Evolutionary conservation across 176 grass and related monocot genomes (phyloP).

Genomic region (Zoysia pacifica): DNA sequence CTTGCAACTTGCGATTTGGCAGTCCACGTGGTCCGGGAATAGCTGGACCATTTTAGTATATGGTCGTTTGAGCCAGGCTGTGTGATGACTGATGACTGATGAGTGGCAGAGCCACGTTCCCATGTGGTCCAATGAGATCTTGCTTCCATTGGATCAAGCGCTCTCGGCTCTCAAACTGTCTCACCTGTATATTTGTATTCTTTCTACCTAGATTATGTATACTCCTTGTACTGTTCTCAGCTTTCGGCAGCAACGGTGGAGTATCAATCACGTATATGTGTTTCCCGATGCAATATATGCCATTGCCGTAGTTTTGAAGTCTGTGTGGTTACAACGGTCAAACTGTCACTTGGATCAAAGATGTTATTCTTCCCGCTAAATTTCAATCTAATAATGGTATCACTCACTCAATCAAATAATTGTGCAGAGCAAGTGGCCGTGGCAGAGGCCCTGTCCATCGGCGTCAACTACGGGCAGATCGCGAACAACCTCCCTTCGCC

Average conservation of each 20-base stretch:
- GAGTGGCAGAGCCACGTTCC: constrained; percentile 24
- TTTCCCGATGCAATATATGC: background rate
- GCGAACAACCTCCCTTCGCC: constrained; percentile 67
- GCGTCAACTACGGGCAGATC: constrained; percentile 82
- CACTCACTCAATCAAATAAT: background rate
- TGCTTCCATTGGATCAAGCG: constrained; percentile 35
- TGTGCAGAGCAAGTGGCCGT: constrained; percentile 18
- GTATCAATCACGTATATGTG: background rate
- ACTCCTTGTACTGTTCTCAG: background rate
- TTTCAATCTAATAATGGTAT: background rate
- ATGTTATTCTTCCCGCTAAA: background rate
- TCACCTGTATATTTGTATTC: constrained; percentile 3
- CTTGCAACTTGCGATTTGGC: constrained; percentile 20
- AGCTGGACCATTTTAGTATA: background rate
- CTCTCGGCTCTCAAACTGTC: background rate
- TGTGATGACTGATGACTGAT: background rate
- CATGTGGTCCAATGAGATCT: constrained; percentile 42
- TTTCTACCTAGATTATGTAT: background rate
- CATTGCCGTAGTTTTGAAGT: background rate
- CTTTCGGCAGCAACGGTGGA: background rate
- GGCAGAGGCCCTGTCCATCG: constrained; percentile 44
- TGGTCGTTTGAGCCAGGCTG: background rate
- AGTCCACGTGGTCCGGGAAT: constrained; percentile 28
- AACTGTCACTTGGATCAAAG: background rate
- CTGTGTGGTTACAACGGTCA: background rate